Evolutionary conservation across 1,284 basidiomycete genomes (phyloP).

Genomic region (Athelia psychrophila): DNA sequence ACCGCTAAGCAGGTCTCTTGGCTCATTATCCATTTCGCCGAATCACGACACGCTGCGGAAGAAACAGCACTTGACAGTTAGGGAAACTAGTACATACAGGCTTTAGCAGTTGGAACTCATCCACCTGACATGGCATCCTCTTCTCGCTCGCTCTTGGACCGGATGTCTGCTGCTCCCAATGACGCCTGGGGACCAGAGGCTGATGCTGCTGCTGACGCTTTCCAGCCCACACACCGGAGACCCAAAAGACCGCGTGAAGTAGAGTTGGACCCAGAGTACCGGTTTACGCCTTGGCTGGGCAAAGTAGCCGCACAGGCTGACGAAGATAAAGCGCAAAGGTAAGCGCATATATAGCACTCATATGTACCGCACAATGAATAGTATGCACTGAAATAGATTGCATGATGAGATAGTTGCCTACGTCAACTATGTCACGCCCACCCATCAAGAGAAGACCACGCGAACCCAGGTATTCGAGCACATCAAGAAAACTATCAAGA

Average conservation of each 20-base stretch:
- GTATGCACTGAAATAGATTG: neutral
- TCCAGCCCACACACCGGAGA: neutral
- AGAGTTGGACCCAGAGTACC: neutral
- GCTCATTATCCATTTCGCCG: no score
- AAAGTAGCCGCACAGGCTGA: neutral
- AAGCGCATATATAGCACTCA: neutral
- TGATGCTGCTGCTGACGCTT: neutral
- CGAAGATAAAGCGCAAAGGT: neutral
- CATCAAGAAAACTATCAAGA: conserved; percentile 17
- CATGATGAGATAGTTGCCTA: conserved; percentile 23
- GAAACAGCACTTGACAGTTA: no score
- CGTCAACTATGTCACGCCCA: conserved; percentile 22
- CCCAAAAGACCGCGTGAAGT: neutral
- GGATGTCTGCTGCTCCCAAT: neutral
- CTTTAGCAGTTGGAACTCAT: no score
- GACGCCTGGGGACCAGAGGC: neutral
- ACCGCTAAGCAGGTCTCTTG: no score
- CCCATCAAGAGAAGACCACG: conserved; percentile 19
- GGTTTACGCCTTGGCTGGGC: neutral
- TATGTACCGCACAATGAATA: no score
- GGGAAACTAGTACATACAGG: no score
- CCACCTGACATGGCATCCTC: neutral
- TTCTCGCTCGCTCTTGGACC: neutral
- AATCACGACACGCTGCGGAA: no score
- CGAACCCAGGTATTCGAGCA: conserved; percentile 19